Conservation (phyloP, 257 asterid genomes). For the Nicotiana tomentosiformis region DNA sequence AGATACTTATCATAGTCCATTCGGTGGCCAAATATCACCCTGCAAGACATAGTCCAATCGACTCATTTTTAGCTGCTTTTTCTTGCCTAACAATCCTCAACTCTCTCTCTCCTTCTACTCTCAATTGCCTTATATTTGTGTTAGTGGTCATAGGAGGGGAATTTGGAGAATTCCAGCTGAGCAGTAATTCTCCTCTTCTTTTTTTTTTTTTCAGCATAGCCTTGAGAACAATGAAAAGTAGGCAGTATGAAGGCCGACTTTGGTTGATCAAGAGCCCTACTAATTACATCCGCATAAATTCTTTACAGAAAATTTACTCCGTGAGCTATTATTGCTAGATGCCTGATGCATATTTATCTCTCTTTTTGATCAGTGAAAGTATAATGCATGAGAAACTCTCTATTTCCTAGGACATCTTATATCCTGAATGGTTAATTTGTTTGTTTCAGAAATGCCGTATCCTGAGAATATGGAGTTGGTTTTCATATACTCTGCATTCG, state of each 20-base stretch:
- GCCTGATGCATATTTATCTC: background rate
- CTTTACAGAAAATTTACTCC: background rate
- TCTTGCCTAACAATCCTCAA: background rate
- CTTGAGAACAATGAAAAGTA: no score
- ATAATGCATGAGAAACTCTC: background rate
- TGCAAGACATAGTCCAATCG: background rate
- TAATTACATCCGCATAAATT: background rate
- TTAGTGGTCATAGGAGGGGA: background rate
- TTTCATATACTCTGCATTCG: conserved; percentile 70
- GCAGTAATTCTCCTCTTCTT: background rate
- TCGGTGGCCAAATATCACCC: background rate
- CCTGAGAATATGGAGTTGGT: conserved; percentile 79
- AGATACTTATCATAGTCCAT: no score
- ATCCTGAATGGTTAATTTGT: background rate
- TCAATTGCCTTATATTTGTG: background rate
- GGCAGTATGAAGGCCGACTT: background rate
- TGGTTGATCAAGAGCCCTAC: background rate
- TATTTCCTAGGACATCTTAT: background rate
- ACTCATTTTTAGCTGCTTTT: background rate
- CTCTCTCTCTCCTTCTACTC: no score
- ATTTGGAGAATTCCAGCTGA: background rate
- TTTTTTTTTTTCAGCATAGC: no score
- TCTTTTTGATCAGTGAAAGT: background rate
- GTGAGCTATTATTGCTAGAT: background rate
- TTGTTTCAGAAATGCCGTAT: conserved; percentile 57